phyloP scores from a whole-genome alignment of 805 yeast genomes.

The Teunomyces gatunensis region DNA sequence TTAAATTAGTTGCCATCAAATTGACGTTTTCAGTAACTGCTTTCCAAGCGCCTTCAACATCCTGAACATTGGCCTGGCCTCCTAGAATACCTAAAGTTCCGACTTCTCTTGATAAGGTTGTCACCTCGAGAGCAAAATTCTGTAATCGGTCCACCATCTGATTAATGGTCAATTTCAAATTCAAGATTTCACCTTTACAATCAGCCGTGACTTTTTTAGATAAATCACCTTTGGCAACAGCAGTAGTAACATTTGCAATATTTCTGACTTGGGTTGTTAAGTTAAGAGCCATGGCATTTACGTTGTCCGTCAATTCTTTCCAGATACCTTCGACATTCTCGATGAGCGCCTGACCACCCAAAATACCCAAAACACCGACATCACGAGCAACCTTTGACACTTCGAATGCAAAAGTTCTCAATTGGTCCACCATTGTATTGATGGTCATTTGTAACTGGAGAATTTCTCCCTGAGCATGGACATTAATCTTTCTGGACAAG shows the following conservation, averaged over 20 bases:
- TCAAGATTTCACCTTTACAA: conserved; percentile 62
- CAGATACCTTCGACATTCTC: conserved; percentile 82
- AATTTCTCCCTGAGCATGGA: conserved; percentile 90
- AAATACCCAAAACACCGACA: conserved; percentile 84
- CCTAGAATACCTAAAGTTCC: conserved; percentile 48
- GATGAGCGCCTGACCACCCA: conserved; percentile 85
- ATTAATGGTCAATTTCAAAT: conserved; percentile 46
- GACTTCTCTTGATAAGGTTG: conserved; percentile 46
- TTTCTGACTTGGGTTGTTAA: conserved; percentile 85
- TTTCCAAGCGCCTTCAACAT: conserved; percentile 51
- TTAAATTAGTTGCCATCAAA: conserved; percentile 47
- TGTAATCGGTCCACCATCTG: conserved; percentile 53
- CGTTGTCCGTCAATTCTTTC: conserved; percentile 83
- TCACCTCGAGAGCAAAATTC: conserved; percentile 46
- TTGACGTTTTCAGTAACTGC: conserved; percentile 48
- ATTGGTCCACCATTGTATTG: conserved; percentile 85
- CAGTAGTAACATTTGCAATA: conserved; percentile 84
- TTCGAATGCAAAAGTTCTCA: conserved; percentile 79
- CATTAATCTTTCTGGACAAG: conserved; percentile 76
- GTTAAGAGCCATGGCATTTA: conserved; percentile 87
- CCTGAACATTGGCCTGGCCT: conserved; percentile 52
- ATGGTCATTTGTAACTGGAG: conserved; percentile 81
- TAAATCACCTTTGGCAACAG: conserved; percentile 81
- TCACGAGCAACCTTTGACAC: conserved; percentile 85
- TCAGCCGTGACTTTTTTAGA: conserved; percentile 83